Percentiles rank a stretch among this genome's conserved stretches.
Evolutionary conservation across 2,329 filamentous ascomycete species (phyloP).

Genomic region (Claviceps citrina): DNA sequence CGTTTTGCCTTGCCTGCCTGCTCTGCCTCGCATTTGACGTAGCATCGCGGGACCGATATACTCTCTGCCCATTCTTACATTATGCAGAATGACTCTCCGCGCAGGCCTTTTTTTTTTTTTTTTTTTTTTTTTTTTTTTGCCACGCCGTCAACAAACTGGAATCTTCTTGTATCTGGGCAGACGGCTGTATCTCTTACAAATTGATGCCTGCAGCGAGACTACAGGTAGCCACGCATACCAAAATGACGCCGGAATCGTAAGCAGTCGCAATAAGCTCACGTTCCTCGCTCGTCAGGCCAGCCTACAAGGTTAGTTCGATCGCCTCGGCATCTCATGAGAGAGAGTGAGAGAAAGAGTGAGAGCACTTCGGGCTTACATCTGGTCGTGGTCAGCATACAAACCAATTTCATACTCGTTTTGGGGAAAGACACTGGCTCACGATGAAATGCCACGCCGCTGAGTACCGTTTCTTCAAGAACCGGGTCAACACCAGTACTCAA

Average conservation of each 20-base stretch:
- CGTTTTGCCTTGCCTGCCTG: conserved; percentile 64
- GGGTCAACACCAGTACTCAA: conserved; percentile 51
- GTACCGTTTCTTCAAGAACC: conserved; percentile 46
- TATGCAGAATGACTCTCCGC: conserved; percentile 59
- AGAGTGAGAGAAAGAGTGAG: background rate
- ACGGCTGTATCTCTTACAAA: no score
- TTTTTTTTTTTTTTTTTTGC: no score
- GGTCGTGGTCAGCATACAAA: conserved; percentile 1
- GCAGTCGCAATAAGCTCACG: conserved; percentile 55
- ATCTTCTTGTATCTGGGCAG: no score
- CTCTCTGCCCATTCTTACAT: conserved; percentile 60
- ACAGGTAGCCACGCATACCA: conserved; percentile 61
- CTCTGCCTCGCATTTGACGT: conserved; percentile 65
- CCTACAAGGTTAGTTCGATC: conserved; percentile 24
- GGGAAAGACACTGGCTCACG: no score
- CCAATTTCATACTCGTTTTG: no score
- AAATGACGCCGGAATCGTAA: conserved; percentile 52
- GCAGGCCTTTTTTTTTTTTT: conserved; percentile 32
- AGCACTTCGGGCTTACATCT: conserved; percentile 20
- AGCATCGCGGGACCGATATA: conserved; percentile 66
- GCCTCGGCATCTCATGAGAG: background rate
- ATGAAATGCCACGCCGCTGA: conserved; percentile 58
- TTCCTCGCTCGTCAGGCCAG: conserved; percentile 59
- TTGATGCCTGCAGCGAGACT: conserved; percentile 76
- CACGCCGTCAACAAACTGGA: conserved; percentile 8